Conservation (phyloP, 2,329 filamentous ascomycete genomes). For the Leptographium lundbergii region DNA sequence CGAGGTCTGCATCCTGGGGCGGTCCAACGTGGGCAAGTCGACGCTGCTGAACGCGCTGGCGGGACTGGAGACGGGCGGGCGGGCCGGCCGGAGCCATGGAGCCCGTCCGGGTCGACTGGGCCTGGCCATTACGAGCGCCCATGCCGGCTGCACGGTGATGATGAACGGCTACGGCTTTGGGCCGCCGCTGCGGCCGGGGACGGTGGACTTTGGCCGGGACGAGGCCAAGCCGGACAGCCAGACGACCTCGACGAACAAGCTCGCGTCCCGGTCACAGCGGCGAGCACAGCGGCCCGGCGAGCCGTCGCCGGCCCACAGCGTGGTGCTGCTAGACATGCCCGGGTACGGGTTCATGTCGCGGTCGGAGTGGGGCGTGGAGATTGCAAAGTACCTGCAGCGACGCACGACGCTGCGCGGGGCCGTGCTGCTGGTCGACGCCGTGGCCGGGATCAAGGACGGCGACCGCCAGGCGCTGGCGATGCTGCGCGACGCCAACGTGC, state of each 20-base stretch:
- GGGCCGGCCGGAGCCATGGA: conserved; percentile 18
- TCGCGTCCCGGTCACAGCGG: conserved; percentile 10
- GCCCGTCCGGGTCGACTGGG: conserved; percentile 28
- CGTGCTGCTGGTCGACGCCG: conserved; percentile 39
- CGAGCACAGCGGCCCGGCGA: conserved; percentile 16
- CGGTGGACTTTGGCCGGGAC: conserved; percentile 11
- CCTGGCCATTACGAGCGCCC: conserved; percentile 35
- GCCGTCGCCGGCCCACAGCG: conserved; percentile 29
- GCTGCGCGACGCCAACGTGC: conserved; percentile 30
- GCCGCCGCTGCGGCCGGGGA: conserved; percentile 17
- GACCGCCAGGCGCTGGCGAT: conserved; percentile 35
- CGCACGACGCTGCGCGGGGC: conserved; percentile 36
- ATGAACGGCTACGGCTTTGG: conserved; percentile 47
- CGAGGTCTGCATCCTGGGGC: conserved; percentile 66
- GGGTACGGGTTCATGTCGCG: conserved; percentile 24
- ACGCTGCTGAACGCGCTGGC: conserved; percentile 76
- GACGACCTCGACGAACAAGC: conserved; percentile 1
- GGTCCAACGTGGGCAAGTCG: conserved; percentile 83
- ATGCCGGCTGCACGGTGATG: conserved; percentile 38
- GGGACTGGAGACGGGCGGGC: conserved; percentile 23
- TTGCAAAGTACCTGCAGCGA: conserved; percentile 35
- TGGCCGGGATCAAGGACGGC: conserved; percentile 35
- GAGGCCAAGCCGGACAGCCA: neutral
- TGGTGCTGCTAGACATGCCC: conserved; percentile 28
- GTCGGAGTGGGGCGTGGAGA: conserved; percentile 38